Evolutionary conservation across 306 rosid genomes (phyloP), one percentile per base, ranked within the genome.

Genomic region (Cicer arietinum): DNA sequence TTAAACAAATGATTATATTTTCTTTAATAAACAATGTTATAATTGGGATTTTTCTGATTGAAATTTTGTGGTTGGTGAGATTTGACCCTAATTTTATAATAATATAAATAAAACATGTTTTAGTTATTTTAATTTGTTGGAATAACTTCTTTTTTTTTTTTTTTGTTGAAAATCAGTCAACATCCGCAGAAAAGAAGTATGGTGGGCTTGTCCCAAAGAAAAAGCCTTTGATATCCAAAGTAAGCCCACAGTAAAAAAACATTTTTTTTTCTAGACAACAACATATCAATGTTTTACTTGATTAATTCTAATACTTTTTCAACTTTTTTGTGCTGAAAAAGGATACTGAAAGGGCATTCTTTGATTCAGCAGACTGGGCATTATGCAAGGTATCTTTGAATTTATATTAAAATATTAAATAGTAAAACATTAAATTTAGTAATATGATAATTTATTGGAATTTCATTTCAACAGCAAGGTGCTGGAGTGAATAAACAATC

Each of bases 301-400:
- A 17, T 8, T 16, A n/a, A 75, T 51, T 61, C 41, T 53, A 56
- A 76, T 45, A 9, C 2, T 16, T 62, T 63, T 20, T 44, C 7
- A 1, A 10, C 4, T 30, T 13, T 48, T 71, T 7, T n/a, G 10
- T 59, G 43, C 30, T 22, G 17, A 20, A 77, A 91, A 73, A 91
- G 98, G 92, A 88, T 80, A 89, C 86, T 68, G 94, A 93, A 82
- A 92, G 97, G 60, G 98, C 97, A 57, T 94, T 89, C 83, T 94
- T 94, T 79, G 98, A 94, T 79, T 94, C 98, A 17, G 98, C 97
- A 41, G 98, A 94, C 69, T 94, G 98, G 98, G 98, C 96, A 78
- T 75, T 94, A 51, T 87, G 96, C 90, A 94, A 94, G 97, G 98
- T 93, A 87, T 48, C 2, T 73, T 53, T n/a, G 1, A 10, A 16